Conservation (phyloP, 495 filamentous ascomycete species). For the Talaromyces thailandensis region DNA sequence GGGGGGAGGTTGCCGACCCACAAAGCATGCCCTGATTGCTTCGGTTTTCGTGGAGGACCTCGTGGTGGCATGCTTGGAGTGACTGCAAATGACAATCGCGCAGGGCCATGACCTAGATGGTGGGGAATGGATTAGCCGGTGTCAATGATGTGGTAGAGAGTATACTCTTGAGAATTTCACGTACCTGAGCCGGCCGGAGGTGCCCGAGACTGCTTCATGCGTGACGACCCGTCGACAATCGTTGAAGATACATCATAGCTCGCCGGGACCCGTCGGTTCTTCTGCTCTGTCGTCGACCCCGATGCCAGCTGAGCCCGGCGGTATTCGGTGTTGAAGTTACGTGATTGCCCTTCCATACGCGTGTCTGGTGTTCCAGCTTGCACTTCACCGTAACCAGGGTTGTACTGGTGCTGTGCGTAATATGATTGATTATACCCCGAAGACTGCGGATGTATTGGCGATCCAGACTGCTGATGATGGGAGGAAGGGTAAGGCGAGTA, state of each 20-base stretch:
- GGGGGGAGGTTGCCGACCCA: conserved; percentile 96
- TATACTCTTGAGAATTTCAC: background rate
- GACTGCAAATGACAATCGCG: background rate
- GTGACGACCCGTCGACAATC: conserved; percentile 36
- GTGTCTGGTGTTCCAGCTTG: conserved; percentile 6
- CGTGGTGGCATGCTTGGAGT: conserved; percentile 55
- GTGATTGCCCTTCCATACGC: conserved; percentile 8
- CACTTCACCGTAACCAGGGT: conserved; percentile 12
- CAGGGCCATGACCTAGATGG: background rate
- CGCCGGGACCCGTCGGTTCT: conserved; percentile 10
- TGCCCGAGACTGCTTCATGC: conserved; percentile 14
- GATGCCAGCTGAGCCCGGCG: conserved; percentile 2
- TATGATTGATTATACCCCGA: conserved; percentile 19
- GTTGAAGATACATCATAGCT: conserved; percentile 33
- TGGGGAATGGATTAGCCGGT: conserved; percentile 4
- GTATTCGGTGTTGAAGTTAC: background rate
- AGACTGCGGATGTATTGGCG: conserved; percentile 20
- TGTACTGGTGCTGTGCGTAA: conserved; percentile 18
- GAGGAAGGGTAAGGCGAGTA: conserved; percentile 12
- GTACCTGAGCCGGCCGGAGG: background rate
- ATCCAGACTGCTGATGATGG: conserved; percentile 9
- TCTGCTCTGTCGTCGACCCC: conserved; percentile 9
- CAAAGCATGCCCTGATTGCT: conserved; percentile 86
- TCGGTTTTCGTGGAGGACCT: conserved; percentile 87
- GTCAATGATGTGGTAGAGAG: background rate